phyloP scores from a whole-genome alignment of 1,284 basidiomycete species.

The Trametes hirsuta region DNA sequence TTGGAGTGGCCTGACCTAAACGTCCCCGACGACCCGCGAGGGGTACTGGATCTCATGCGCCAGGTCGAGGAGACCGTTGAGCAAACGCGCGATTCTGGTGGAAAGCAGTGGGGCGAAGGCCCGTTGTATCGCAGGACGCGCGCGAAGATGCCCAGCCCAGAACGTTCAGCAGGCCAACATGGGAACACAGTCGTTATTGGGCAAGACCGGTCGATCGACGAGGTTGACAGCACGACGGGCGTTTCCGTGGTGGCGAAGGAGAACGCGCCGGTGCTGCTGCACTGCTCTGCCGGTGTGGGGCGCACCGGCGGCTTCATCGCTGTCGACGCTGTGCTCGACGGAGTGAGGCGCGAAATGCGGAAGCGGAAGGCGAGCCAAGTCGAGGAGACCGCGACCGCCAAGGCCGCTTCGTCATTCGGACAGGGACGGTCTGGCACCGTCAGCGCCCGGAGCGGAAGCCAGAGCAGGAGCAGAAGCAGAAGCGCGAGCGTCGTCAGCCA shows the following conservation, averaged over 20 bases:
- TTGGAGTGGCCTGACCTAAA: constrained; percentile 95
- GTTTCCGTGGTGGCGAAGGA: constrained; percentile 52
- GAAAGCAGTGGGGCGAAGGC: constrained; percentile 40
- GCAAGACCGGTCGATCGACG: constrained; percentile 17
- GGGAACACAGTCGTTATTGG: constrained; percentile 14
- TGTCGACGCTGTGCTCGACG: constrained; percentile 85
- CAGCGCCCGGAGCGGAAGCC: constrained; percentile 8
- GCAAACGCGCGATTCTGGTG: constrained; percentile 47
- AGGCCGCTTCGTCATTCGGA: constrained; percentile 14
- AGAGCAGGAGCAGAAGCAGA: constrained; percentile 25
- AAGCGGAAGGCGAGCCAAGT: constrained; percentile 32
- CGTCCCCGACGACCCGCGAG: constrained; percentile 81
- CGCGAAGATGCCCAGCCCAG: neutral
- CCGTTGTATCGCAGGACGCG: constrained; percentile 24
- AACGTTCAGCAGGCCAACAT: neutral
- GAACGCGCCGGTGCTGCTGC: constrained; percentile 62
- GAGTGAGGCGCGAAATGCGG: constrained; percentile 65
- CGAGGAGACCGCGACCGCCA: constrained; percentile 21
- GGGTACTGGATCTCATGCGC: constrained; percentile 71
- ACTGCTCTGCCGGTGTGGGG: constrained; percentile 92
- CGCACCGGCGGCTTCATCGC: constrained; percentile 92
- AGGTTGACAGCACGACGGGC: constrained; percentile 53
- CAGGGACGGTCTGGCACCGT: constrained; percentile 15
- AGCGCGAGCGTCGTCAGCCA: constrained; percentile 21
- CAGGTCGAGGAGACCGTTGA: constrained; percentile 65